A percentile compares a stretch with the other conserved stretches of the same genome.
phyloP scores from a whole-genome alignment of 1,139 yeast species.

The Lodderomyces jiufengensis region DNA sequence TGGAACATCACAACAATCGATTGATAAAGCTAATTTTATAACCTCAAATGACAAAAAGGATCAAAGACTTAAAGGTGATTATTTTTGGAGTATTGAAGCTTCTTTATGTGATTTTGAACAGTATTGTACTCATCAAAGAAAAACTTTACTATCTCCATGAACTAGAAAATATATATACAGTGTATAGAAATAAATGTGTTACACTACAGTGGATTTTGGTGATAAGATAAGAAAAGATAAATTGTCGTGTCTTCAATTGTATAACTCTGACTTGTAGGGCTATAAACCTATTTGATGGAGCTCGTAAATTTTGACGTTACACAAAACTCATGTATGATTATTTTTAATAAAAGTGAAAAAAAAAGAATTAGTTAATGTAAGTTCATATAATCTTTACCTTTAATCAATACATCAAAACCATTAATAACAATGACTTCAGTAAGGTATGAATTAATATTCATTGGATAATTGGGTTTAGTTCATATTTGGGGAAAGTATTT shows the following conservation, averaged over 20 bases:
- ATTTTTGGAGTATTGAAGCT: constrained; percentile 31
- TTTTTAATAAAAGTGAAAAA: too few relatives aligned
- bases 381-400: constrained; percentile 14
- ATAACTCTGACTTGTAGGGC: too few relatives aligned
- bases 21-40: constrained; percentile 7
- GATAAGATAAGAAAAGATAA: too few relatives aligned
- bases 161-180: too few relatives aligned
- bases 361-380: too few relatives aligned
- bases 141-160: constrained; percentile 6
- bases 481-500: neutral
- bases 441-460: constrained; percentile 61
- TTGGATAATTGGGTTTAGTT: constrained; percentile 11
- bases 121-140: constrained; percentile 21
- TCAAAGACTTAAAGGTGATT: constrained; percentile 1
- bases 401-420: constrained; percentile 10
- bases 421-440: constrained; percentile 76
- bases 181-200: too few relatives aligned
- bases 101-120: constrained; percentile 31
- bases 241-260: too few relatives aligned
- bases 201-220: too few relatives aligned
- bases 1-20: constrained; percentile 6
- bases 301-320: too few relatives aligned
- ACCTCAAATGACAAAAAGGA: constrained; percentile 2
- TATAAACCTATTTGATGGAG: too few relatives aligned
- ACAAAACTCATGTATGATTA: neutral